Base-by-base conservation (phyloP, 2,329 filamentous ascomycete species). In the Apiospora koreana region DNA sequence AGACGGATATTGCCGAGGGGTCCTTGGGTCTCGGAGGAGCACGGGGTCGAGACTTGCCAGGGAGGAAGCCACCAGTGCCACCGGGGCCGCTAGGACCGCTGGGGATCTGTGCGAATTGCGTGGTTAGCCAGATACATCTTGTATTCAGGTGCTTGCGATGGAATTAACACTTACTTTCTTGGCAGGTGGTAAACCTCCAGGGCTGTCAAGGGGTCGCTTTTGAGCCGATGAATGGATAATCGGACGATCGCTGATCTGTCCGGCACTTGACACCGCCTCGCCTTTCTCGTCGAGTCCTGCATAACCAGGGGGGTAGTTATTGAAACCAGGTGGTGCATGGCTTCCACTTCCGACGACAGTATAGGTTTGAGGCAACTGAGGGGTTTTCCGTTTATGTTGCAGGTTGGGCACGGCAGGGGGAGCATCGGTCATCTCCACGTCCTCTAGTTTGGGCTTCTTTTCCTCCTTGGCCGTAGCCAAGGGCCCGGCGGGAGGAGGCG, bases 281-380 rank as follows among this genome's bases (percentile, higher is more conserved):
- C 78, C 78, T 16, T 77, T 75, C 69, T 79, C 78, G 42, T 80
- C 78, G 38, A 80, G 69, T 3, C 78, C 77, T 35, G 35, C 8
- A 62, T 70, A 58, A 62, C 50, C 42, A 25, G 31, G 23, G 5
- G 70, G 66, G 35, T 42, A 70, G 25, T 45, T 58, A 16, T 62
- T 71, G n/a, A 72, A 50, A 21, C 67, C 28, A n/a, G 66, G 42
- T n/a, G 73, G 71, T 12, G 31, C 64, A 41, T 68, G 71, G n/a
- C 75, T 74, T 42, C 76, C 76, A 23, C 75, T 74, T 42, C 76
- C 76, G 35, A 77, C 64, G 9, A 78, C 42, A 6, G 74, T 77
- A 65, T 80, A 79, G 0, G 75, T 77, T 68, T 77, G 73, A 7
- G 77, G 74, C 28, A 77, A 45, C 28, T 77, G 76, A 3, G 72